phyloP scores from a whole-genome alignment of 495 filamentous ascomycete species.

The Bryoglossum gracile region DNA sequence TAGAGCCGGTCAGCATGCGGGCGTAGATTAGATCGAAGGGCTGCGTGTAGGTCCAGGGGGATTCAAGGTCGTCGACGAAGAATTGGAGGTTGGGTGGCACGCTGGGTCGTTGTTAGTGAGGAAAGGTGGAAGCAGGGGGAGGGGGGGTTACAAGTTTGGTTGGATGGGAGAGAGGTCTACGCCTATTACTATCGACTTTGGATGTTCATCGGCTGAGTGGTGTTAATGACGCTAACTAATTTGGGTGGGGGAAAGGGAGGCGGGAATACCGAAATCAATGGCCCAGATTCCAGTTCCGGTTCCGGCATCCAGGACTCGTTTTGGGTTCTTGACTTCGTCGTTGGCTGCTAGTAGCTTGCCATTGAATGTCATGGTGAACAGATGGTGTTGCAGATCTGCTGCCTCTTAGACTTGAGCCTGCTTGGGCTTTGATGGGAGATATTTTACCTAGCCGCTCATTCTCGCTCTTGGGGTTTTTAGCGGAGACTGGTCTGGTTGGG shows the following conservation, averaged over 20 bases:
- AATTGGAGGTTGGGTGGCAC: conserved; percentile 44
- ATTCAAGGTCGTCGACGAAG: conserved; percentile 47
- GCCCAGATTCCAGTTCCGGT: conserved; percentile 44
- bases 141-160: too few species aligned
- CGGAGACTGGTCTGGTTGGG: too few species aligned
- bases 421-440: too few species aligned
- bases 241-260: too few species aligned
- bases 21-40: conserved; percentile 47
- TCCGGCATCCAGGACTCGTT: conserved; percentile 39
- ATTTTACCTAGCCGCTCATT: conserved; percentile 26
- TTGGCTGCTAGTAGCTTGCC: conserved; percentile 30
- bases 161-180: too few species aligned
- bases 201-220: too few species aligned
- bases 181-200: too few species aligned
- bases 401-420: too few species aligned
- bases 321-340: conserved; percentile 27
- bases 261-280: conserved; percentile 33
- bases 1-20: conserved; percentile 37
- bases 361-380: conserved; percentile 37
- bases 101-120: not conserved
- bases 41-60: conserved; percentile 41
- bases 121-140: too few species aligned
- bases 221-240: too few species aligned
- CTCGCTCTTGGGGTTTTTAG: too few species aligned
- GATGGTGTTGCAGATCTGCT: conserved; percentile 39